Base-by-base conservation (phyloP, 441 rosid species). In the Theobroma grandiflorum region DNA sequence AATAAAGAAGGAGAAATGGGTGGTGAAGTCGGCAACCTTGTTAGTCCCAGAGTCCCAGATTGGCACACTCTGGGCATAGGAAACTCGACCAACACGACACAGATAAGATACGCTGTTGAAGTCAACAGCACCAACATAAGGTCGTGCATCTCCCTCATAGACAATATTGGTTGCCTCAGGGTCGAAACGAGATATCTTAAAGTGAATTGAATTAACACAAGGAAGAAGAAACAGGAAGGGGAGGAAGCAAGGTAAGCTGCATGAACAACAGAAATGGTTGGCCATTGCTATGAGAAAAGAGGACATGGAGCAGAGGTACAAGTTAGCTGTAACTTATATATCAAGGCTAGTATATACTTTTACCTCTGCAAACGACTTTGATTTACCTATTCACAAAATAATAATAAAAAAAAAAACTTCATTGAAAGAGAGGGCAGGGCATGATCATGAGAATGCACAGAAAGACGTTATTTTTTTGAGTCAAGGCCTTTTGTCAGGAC, bases 11-110 rank as follows among this genome's bases (percentile, higher is more conserved):
- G 90, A 78, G 87, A 88, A 90, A 81, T 77, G 86, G 1, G 87
- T 82, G 3, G 79, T 45, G 66, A 90, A 90, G 61, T 87, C 85
- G 0, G 90, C 52, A 67, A 85, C 38, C 43, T 50, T 69, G 14
- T 85, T 79, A 8, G 90, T 72, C 1, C 50, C 26, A 14, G 83
- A 81, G 66, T 86, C 86, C 93, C 91, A 91, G 49, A 90, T 26
- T 6, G 82, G 87, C 2, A 91, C 80, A 11, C 59, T 78, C 8
- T 84, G 31, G 3, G 82, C 64, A 76, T 89, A 90, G 1, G 89
- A 87, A 43, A 75, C 88, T 76, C 88, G 74, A n/a, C 95, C 96
- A 33, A 91, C 91, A 10, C 82, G 90, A 73, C 88, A 76, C 31
- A 45, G 22, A 18, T 82, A 84, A 4, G 5, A 6, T 10, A 8